Evolutionary conservation across 495 filamentous ascomycete species (phyloP).

Genomic region (Staphylotrichum longicolle): DNA sequence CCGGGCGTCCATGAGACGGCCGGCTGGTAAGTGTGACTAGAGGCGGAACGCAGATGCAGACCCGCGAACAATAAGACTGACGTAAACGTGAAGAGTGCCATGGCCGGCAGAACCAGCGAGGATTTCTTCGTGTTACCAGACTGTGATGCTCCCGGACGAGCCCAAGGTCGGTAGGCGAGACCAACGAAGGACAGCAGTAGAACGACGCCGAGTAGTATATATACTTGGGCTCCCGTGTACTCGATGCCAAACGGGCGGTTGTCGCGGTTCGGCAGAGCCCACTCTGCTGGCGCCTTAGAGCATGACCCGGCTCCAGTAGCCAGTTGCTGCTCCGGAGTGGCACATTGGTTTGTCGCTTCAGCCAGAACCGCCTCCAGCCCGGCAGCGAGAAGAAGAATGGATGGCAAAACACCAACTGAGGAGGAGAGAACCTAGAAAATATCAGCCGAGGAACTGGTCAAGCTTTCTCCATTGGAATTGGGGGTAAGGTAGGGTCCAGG

Average conservation of each 20-base stretch:
- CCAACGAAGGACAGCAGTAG: constrained; percentile 3
- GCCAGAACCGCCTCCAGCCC: neutral
- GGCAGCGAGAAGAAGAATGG: neutral
- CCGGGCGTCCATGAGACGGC: neutral
- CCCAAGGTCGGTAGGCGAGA: neutral
- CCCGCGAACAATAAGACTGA: constrained; percentile 22
- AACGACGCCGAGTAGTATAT: neutral
- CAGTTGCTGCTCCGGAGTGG: neutral
- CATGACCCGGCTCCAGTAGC: neutral
- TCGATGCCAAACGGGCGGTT: neutral
- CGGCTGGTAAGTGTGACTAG: neutral
- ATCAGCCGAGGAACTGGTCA: neutral
- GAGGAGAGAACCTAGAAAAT: neutral
- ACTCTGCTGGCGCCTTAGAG: neutral
- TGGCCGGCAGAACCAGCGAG: constrained; percentile 15
- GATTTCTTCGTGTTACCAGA: neutral
- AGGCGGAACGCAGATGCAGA: constrained; percentile 5
- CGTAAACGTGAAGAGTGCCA: constrained; percentile 23
- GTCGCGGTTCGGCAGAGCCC: neutral
- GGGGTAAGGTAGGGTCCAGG: no score
- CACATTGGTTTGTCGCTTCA: neutral
- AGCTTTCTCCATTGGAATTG: no score
- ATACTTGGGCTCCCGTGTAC: neutral
- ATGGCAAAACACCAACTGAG: neutral
- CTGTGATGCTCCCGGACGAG: neutral